Evolutionary conservation across 2,329 filamentous ascomycete species (phyloP).

Genomic region (Sarocladium oryzae): DNA sequence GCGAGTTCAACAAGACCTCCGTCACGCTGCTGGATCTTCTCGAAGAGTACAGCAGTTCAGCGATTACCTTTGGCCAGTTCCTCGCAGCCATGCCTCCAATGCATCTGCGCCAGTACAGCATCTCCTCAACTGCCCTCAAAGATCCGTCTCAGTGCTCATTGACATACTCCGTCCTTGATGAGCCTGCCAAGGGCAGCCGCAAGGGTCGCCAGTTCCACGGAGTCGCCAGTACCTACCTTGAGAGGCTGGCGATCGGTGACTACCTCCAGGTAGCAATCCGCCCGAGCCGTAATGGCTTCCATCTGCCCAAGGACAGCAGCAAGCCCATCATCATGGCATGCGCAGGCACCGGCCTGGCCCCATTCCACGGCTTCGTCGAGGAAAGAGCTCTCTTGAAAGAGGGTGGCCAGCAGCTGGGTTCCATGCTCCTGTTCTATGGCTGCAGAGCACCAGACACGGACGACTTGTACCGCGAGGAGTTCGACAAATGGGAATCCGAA

Average conservation of each 20-base stretch:
- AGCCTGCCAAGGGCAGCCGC: slow-evolving; percentile 43
- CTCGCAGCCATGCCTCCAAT: slow-evolving; percentile 69
- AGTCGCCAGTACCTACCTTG: slow-evolving; percentile 56
- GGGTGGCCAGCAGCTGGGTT: slow-evolving; percentile 46
- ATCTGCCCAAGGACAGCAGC: slow-evolving; percentile 21
- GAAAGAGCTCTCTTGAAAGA: slow-evolving; percentile 48
- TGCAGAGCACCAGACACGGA: slow-evolving; percentile 51
- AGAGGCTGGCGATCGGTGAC: slow-evolving; percentile 37
- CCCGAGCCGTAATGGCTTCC: slow-evolving; percentile 14
- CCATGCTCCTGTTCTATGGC: slow-evolving; percentile 59
- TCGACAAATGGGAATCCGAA: slow-evolving; percentile 50
- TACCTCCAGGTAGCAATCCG: slow-evolving; percentile 44
- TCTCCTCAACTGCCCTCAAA: slow-evolving; percentile 65
- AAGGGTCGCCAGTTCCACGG: slow-evolving; percentile 43
- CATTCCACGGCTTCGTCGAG: slow-evolving; percentile 57
- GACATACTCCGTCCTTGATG: slow-evolving; percentile 61
- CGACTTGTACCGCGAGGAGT: slow-evolving; percentile 52
- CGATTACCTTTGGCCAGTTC: slow-evolving; percentile 59
- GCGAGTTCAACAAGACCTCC: slow-evolving; percentile 21
- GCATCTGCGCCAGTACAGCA: slow-evolving; percentile 72
- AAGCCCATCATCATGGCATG: slow-evolving; percentile 42
- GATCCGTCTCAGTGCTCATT: slow-evolving; percentile 53
- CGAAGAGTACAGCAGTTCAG: slow-evolving; percentile 51
- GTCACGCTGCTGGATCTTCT: slow-evolving; percentile 64
- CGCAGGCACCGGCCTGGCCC: slow-evolving; percentile 51